Percentiles rank a stretch among this genome's conserved stretches.
These are phyloP conservation scores for Fusarium annulatum DNA, from an alignment of 2,329 filamentous ascomycete species.

Conservation along the genomic window DNA sequence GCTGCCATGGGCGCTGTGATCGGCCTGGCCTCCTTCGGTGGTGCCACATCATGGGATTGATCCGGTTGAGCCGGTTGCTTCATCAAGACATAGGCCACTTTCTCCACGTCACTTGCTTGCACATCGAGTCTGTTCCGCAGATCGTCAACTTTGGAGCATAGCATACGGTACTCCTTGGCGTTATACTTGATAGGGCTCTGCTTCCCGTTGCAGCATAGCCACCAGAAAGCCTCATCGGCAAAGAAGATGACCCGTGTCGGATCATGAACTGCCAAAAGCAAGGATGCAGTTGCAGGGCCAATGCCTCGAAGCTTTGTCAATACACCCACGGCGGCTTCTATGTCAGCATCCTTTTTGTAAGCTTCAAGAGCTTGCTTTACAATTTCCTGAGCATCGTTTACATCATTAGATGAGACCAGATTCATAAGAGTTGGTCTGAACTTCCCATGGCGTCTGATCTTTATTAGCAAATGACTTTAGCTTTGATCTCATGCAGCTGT, in stretches of 20 bases:
- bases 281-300: slow-evolving; percentile 81
- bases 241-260: slow-evolving; percentile 75
- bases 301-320: slow-evolving; percentile 76
- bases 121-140: slow-evolving; percentile 63
- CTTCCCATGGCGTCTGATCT: slow-evolving; percentile 66
- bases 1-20: neutral
- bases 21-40: slow-evolving; percentile 20
- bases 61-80: slow-evolving; percentile 48
- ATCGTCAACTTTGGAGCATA: slow-evolving; percentile 58
- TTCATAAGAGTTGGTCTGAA: slow-evolving; percentile 71
- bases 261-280: slow-evolving; percentile 75
- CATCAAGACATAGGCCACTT: slow-evolving; percentile 76
- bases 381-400: slow-evolving; percentile 56
- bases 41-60: slow-evolving; percentile 2
- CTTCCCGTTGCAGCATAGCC: slow-evolving; percentile 69
- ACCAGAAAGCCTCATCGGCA: slow-evolving; percentile 81
- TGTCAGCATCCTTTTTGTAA: slow-evolving; percentile 55
- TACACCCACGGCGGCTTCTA: slow-evolving; percentile 60
- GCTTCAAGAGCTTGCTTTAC: slow-evolving; percentile 63
- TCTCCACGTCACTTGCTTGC: slow-evolving; percentile 72
- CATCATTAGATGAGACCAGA: slow-evolving; percentile 70
- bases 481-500: neutral
- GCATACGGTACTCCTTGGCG: slow-evolving; percentile 71
- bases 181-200: slow-evolving; percentile 74
- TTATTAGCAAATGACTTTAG: slow-evolving; percentile 2